Evolutionary conservation across 148 eudicot genomes (phyloP), one percentile per base, ranked within the genome.

Genomic region (Heliamphora exappendiculata): DNA sequence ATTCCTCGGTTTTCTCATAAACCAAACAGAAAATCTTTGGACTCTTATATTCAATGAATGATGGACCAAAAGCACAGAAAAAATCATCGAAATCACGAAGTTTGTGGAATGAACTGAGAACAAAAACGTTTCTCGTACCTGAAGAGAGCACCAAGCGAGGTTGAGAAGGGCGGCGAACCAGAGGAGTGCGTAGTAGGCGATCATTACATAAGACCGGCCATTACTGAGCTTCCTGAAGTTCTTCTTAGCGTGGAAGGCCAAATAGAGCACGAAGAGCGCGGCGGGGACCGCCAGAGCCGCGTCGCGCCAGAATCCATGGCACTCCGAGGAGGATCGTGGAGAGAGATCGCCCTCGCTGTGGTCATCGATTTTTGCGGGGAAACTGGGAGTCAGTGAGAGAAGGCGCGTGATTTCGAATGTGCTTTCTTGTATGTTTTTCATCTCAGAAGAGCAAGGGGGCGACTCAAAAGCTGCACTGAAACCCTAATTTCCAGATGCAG

Each of bases 81-180:
- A 37, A 22, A 16, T 3, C 4, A 62, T 62, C 41, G 44, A 37
- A 37, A 65, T 37, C 11, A 7, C 11, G 3, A n/a, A 17, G 8
- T 17, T 53, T 53, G 3, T 3, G 5, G 20, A 9, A n/a, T 5
- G n/a, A 31, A 29, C 7, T 29, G 66, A 16, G 8, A 60, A 60
- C 12, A 7, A 31, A 49, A 45, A 70, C 28, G 37, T 28, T 60
- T 28, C 1, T 3, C 31, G 20, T 55, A 84, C 87, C 84, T 84
- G 87, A 75, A 79, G 82, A 67, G 68, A 77, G 58, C 78, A 75
- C 87, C 87, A 84, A 42, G 82, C 84, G 13, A 84, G 79, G 41
- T 84, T 84, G 53, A 84, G 78, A 60, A 81, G 66, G 51, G 82
- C 82, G 17, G 82, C 51, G 31, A 79, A 14, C 87, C 87, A 84